These are phyloP conservation scores for Starmerella ratchasimensis DNA, from an alignment of 805 yeast genomes.

Conservation along the genomic window DNA sequence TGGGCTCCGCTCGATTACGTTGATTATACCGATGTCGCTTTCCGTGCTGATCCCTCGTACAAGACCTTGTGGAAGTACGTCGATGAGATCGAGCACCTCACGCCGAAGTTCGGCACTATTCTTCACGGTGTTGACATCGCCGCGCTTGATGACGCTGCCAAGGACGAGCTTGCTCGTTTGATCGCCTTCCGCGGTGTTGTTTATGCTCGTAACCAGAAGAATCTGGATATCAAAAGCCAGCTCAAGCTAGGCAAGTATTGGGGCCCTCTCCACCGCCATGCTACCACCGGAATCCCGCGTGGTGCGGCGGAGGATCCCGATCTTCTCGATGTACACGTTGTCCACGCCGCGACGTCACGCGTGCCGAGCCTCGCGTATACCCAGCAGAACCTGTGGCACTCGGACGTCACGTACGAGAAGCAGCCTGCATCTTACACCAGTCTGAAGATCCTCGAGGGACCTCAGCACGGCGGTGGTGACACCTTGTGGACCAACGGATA, in stretches of 20 bases:
- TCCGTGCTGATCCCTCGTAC: conserved; percentile 24
- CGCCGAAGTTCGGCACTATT: conserved; percentile 62
- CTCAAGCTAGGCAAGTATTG: conserved; percentile 55
- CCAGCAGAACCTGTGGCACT: conserved; percentile 40
- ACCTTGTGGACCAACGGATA: conserved; percentile 41
- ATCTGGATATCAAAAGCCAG: conserved; percentile 45
- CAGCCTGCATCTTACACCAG: conserved; percentile 56
- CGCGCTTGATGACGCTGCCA: conserved; percentile 31
- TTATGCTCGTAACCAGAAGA: conserved; percentile 38
- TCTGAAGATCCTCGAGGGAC: conserved; percentile 38
- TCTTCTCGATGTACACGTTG: conserved; percentile 25
- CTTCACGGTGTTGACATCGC: conserved; percentile 36
- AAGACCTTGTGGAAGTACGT: conserved; percentile 22
- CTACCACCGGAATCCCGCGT: conserved; percentile 28
- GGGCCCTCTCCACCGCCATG: conserved; percentile 42
- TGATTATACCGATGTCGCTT: conserved; percentile 20
- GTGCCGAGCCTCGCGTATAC: conserved; percentile 22
- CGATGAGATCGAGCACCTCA: conserved; percentile 30
- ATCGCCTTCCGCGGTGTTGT: conserved; percentile 38
- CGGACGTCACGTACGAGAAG: conserved; percentile 61
- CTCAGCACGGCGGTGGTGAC: conserved; percentile 46
- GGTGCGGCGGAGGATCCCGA: conserved; percentile 55
- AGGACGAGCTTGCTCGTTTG: conserved; percentile 36
- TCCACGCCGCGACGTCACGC: conserved; percentile 21
- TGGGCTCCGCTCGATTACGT: conserved; percentile 23